These are phyloP conservation scores for Elsinoe fawcettii DNA, from an alignment of 2,329 filamentous ascomycete genomes.

Conservation along the genomic window DNA sequence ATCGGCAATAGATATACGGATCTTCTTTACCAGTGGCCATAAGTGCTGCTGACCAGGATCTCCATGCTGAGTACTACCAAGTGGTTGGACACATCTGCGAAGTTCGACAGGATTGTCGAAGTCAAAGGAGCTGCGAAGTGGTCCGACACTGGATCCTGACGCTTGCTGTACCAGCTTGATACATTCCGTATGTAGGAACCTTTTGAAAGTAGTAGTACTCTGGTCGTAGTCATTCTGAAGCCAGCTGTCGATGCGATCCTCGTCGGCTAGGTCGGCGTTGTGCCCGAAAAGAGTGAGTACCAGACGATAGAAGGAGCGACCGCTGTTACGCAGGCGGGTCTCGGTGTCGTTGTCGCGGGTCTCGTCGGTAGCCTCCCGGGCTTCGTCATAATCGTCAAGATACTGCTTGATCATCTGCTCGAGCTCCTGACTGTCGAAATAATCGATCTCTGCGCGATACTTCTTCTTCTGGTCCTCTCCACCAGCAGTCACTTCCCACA, in stretches of 20 bases:
- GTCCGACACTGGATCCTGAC: not conserved
- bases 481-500: constrained; percentile 1
- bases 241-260: not conserved
- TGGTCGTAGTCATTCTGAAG: not conserved
- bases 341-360: constrained; percentile 18
- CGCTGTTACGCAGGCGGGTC: constrained; percentile 11
- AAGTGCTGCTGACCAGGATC: not conserved
- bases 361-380: constrained; percentile 16
- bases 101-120: not conserved
- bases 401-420: constrained; percentile 15
- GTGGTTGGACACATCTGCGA: not conserved
- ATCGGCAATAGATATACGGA: not conserved
- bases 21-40: constrained; percentile 2
- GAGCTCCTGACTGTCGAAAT: constrained; percentile 17
- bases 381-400: constrained; percentile 17
- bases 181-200: not conserved
- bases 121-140: not conserved
- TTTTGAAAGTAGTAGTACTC: not conserved
- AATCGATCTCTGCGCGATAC: constrained; percentile 15
- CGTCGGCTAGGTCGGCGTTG: not conserved
- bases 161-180: not conserved
- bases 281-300: constrained; percentile 20
- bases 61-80: not conserved
- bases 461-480: not conserved
- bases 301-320: constrained; percentile 15